phyloP scores from a whole-genome alignment of 192 early-diverging fungal species.

The Chytriomyces confervae region DNA sequence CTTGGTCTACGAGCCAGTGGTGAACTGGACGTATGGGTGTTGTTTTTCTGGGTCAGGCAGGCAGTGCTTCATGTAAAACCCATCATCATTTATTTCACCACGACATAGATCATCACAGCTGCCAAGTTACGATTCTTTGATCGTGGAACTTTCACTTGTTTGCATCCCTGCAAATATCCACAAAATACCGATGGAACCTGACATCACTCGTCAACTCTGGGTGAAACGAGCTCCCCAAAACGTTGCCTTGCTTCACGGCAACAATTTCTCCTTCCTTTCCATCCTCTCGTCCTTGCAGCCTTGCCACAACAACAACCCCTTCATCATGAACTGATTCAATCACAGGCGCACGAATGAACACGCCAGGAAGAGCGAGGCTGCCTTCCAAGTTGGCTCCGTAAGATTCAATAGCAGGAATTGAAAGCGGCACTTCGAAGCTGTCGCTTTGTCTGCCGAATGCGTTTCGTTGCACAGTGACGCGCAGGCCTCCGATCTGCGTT shows the following conservation, averaged over 20 bases:
- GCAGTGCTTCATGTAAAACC: too few species aligned
- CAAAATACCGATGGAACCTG: conserved; percentile 89
- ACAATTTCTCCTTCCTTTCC: conserved; percentile 73
- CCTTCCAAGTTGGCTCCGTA: conserved; percentile 14
- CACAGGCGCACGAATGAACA: conserved; percentile 97
- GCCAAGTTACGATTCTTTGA: too few species aligned
- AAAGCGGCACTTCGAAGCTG: conserved; percentile 81
- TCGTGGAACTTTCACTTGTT: too few species aligned
- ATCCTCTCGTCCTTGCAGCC: conserved; percentile 53
- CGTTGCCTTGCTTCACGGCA: conserved; percentile 84
- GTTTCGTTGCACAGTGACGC: conserved; percentile 87
- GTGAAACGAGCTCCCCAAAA: conserved; percentile 94
- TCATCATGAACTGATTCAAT: conserved; percentile 73
- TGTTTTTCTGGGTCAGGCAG: too few species aligned
- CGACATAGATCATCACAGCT: too few species aligned
- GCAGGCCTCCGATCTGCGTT: conserved; percentile 79
- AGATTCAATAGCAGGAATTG: conserved; percentile 54
- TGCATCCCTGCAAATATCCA: conserved; percentile 39
- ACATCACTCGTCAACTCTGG: conserved; percentile 92
- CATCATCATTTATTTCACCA: too few species aligned
- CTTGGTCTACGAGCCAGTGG: too few species aligned
- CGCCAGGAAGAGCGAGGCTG: conserved; percentile 59
- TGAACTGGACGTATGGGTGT: too few species aligned
- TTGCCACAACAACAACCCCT: conserved; percentile 70
- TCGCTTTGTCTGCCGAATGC: conserved; percentile 94